phyloP scores from a whole-genome alignment of 169 alveolate species.

The Cryptosporidium canis region DNA sequence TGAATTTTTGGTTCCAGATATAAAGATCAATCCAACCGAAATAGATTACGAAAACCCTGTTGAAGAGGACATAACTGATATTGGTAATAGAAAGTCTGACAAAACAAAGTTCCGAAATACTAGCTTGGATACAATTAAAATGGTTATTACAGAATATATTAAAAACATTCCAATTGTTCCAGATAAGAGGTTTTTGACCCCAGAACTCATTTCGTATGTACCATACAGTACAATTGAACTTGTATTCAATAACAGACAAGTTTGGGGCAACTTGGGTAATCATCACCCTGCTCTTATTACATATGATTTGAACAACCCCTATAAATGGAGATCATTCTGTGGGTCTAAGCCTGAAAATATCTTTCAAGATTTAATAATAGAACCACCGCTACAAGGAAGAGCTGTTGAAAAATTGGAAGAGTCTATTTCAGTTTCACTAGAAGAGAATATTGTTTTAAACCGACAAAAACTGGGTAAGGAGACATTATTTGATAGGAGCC shows the following conservation, averaged over 20 bases:
- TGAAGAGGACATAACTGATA: conserved; percentile 35
- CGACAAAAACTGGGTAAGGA: conserved; percentile 42
- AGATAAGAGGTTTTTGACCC: conserved; percentile 74
- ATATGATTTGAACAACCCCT: conserved; percentile 82
- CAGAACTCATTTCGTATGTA: conserved; percentile 79
- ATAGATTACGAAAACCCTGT: conserved; percentile 36
- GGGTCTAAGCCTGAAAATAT: conserved; percentile 64
- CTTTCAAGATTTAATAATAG: conserved; percentile 45
- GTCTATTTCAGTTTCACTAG: conserved; percentile 15
- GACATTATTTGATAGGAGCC: conserved; percentile 58
- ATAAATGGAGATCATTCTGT: conserved; percentile 84
- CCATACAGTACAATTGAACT: conserved; percentile 85
- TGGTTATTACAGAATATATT: conserved; percentile 74
- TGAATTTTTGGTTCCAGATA: conserved; percentile 69
- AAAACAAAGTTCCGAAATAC: conserved; percentile 74
- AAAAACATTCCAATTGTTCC: conserved; percentile 78
- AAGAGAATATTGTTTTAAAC: conserved; percentile 40
- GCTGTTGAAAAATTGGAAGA: conserved; percentile 63
- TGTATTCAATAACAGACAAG: conserved; percentile 84
- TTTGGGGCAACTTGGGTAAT: conserved; percentile 87
- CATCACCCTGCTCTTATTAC: conserved; percentile 86
- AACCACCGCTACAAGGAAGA: conserved; percentile 70
- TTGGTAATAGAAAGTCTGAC: conserved; percentile 60
- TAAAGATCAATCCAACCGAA: conserved; percentile 38
- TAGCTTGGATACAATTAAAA: conserved; percentile 72